Evolutionary conservation across 2,329 filamentous ascomycete species (phyloP), one percentile per base, ranked within the genome.

Genomic region (Phyllosticta paracitricarpa): DNA sequence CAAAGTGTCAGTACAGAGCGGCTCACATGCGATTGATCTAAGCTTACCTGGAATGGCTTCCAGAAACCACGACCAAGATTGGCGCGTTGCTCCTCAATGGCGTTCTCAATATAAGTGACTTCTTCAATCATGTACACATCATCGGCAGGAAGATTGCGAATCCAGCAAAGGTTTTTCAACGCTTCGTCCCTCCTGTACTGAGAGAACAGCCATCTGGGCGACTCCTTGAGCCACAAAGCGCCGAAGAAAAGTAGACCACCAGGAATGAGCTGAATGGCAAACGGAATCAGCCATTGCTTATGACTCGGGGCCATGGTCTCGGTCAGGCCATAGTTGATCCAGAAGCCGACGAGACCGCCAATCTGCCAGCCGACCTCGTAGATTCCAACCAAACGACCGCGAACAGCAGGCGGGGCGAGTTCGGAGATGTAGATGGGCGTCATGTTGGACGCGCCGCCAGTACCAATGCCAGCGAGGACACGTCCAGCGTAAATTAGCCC

Each of bases 121-220:
- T 92, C 89, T 70, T 92, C 88, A 1, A 87, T 75, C 62, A 92
- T 86, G 71, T 91, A 91, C 14, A 83, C 73, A 64, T 89, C 79
- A 5, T 80, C 77, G 0, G 74, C 69, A 8, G 76, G 70, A 1
- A 87, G 79, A 57, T 84, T 81, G 51, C 85, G 80, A 65, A 89
- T 83, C 84, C 84, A 88, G 77, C 81, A 84, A 5, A 79, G 68
- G 55, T 78, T 78, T 35, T 19, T 19, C 51, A 64, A 60, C 0
- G 82, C 82, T 65, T 87, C 79, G 25, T 86, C 83, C 76, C 84
- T 84, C 0, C 81, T 77, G 62, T 84, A 84, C 64, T 84, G 78
- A 12, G 79, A 78, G 6, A 85, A 85, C 4, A 88, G 75, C 85
- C 85, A 88, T 35, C 86, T 78, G 1, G 86, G 86, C 56, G 77